Conservation (phyloP, 768 basidiomycete species). For the Mycena epipterygia region DNA sequence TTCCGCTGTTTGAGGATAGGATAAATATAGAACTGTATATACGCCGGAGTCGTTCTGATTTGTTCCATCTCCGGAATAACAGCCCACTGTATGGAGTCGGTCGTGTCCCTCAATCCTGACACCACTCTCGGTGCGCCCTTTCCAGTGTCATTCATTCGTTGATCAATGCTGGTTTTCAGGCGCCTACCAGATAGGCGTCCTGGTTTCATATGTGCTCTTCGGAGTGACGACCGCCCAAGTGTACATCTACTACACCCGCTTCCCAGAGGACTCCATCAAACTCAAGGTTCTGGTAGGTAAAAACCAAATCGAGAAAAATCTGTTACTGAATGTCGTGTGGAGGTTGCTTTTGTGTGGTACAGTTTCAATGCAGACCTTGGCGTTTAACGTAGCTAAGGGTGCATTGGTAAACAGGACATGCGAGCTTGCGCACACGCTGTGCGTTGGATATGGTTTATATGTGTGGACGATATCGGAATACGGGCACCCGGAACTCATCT, state of each 20-base stretch:
- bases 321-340: neutral
- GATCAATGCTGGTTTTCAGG: neutral
- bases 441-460: no score
- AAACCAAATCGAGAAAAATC: neutral
- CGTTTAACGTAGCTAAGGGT: no score
- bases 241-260: neutral
- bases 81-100: neutral
- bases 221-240: neutral
- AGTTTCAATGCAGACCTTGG: neutral
- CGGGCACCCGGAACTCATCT: neutral
- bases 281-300: conserved; percentile 6
- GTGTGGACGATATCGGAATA: conserved; percentile 3
- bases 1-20: no score
- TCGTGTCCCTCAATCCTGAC: neutral
- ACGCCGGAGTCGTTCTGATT: no score
- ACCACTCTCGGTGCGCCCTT: neutral
- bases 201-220: neutral
- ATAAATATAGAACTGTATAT: no score
- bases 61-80: no score
- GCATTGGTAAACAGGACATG: no score
- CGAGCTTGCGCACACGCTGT: no score
- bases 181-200: neutral
- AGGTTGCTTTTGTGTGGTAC: conserved; percentile 7
- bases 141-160: neutral
- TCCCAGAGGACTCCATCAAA: neutral